Base-by-base conservation (phyloP, 176 grass and related monocot genomes). In the Lolium rigidum region DNA sequence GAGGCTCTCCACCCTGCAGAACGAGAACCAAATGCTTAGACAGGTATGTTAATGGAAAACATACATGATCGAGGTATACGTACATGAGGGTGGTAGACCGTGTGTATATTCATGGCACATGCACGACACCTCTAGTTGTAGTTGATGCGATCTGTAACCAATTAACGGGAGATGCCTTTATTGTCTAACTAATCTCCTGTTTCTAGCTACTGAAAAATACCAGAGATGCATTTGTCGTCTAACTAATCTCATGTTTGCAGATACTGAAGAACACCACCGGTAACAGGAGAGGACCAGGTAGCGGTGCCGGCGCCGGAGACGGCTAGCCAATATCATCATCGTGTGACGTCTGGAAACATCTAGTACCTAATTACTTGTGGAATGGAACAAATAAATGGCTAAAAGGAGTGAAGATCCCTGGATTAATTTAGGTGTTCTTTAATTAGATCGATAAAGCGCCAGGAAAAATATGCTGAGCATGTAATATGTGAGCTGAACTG, bases 231-330 rank as follows among this genome's bases (percentile, higher is more conserved):
- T 43, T 43, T 8, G 9, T 24, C 15, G 16, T 77, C 55, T 78
- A 3, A 58, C 70, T 31, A 5, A 43, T 79, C 56, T 57, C 10
- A n/a, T 86, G 4, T 50, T 31, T 85, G 72, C 80, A 97, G 95
- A 86, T 97, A 50, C 79, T 97, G 84, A 98, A 98, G 82, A 98
- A 98, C 86, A 98, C 95, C 15, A 98, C 95, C 0, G 93, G 90
- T 13, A 94, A 89, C 81, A 92, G 84, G 78, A 95, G 91, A 89
- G 95, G 93, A 52, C 74, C 95, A 14, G 77, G 88, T 49, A 77
- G 95, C 77, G 83, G 51, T 76, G 64, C 78, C 22, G 92, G 82
- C 59, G 90, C 15, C 4, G 49, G 93, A 71, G 93, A 98, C n/a
- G 86, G 47, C 48, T 75, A 75, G 81, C 55, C 74, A 83, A 31